phyloP scores from a whole-genome alignment of 2,329 filamentous ascomycete species.

The Penicillium sp. region DNA sequence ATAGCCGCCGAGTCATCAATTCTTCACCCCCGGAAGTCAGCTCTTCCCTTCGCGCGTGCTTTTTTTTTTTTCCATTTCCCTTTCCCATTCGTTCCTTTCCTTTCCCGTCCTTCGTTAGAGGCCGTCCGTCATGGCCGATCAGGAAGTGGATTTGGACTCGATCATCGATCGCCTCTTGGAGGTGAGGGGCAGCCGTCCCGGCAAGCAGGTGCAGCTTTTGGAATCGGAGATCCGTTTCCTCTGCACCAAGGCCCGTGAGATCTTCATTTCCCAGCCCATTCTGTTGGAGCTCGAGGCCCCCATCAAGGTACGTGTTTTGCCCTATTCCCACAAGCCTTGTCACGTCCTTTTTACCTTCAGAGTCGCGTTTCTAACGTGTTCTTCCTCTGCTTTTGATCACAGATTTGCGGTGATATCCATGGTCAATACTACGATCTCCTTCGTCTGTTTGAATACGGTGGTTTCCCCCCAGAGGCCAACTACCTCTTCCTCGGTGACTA shows the following conservation, averaged over 20 bases:
- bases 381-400: slow-evolving; percentile 11
- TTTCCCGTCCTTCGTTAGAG: slow-evolving; percentile 35
- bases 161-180: slow-evolving; percentile 98
- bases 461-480: slow-evolving; percentile 97
- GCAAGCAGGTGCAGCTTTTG: slow-evolving; percentile 96
- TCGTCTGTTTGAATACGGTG: slow-evolving; percentile 96
- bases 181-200: slow-evolving; percentile 94
- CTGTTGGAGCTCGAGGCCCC: slow-evolving; percentile 96
- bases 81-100: slow-evolving; percentile 25
- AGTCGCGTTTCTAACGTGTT: slow-evolving; percentile 18
- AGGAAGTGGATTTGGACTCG: slow-evolving; percentile 96
- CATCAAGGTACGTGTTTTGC: slow-evolving; percentile 74
- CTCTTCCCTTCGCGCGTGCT: slow-evolving; percentile 33
- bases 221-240: slow-evolving; percentile 96
- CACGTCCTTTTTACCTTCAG: neutral
- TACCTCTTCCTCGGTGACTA: slow-evolving; percentile 99
- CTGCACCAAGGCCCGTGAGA: slow-evolving; percentile 98
- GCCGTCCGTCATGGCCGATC: slow-evolving; percentile 67
- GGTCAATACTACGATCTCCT: slow-evolving; percentile 98
- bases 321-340: neutral
- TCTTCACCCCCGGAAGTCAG: slow-evolving; percentile 33
- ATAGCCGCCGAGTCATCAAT: slow-evolving; percentile 39
- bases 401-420: slow-evolving; percentile 99
- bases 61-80: slow-evolving; percentile 23
- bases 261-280: slow-evolving; percentile 99